Conservation (phyloP, 2,329 filamentous ascomycete genomes). For the Septoria linicola region DNA sequence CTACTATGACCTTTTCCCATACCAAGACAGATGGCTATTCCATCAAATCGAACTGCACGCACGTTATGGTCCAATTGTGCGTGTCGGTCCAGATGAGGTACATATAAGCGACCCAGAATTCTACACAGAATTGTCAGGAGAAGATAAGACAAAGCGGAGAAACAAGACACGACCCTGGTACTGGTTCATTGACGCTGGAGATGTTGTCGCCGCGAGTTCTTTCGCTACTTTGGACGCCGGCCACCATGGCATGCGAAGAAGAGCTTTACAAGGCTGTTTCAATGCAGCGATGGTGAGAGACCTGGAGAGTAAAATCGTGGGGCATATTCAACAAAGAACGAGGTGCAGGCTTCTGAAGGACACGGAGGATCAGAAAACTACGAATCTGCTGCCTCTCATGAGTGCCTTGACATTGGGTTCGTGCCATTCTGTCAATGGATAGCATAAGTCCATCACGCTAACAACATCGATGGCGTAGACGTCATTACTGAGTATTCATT, state of each 20-base stretch:
- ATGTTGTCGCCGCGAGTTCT: not conserved
- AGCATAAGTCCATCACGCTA: too few relatives aligned
- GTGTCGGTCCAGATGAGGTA: slow-evolving; percentile 11
- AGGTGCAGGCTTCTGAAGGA: too few relatives aligned
- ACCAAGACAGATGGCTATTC: slow-evolving; percentile 9
- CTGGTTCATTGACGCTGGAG: not conserved
- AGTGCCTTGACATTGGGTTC: too few relatives aligned
- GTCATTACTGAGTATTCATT: too few relatives aligned
- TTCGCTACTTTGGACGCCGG: not conserved
- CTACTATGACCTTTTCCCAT: slow-evolving; percentile 9
- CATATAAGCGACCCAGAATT: slow-evolving; percentile 9
- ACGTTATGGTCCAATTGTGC: slow-evolving; percentile 7
- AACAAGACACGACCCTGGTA: slow-evolving; percentile 3
- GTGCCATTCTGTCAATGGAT: too few relatives aligned
- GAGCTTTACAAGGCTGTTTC: too few relatives aligned
- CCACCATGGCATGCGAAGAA: slow-evolving; percentile 2
- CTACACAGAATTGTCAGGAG: not conserved
- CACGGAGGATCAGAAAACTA: too few relatives aligned
- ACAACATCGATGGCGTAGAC: too few relatives aligned
- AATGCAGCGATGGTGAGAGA: too few relatives aligned
- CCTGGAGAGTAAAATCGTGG: too few relatives aligned
- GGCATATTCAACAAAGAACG: too few relatives aligned
- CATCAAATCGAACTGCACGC: not conserved
- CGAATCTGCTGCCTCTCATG: too few relatives aligned
- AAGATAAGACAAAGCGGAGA: not conserved